phyloP scores from a whole-genome alignment of 1,284 basidiomycete genomes.

The Papiliotrema terrestris region DNA sequence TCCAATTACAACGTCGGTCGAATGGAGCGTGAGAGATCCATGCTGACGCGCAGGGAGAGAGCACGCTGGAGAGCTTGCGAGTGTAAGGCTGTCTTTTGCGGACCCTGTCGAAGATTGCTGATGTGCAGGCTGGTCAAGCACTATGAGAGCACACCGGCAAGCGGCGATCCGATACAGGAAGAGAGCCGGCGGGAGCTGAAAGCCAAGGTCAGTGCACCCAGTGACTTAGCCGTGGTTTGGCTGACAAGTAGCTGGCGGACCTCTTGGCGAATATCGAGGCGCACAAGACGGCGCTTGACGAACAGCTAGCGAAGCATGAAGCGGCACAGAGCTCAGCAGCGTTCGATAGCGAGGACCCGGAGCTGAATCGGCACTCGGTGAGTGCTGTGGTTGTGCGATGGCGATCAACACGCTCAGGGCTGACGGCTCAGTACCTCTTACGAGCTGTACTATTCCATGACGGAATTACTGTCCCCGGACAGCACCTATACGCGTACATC shows the following conservation, averaged over 20 bases:
- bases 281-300: slow-evolving; percentile 20
- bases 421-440: slow-evolving; percentile 24
- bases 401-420: not conserved
- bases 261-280: slow-evolving; percentile 15
- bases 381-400: slow-evolving; percentile 3
- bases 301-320: slow-evolving; percentile 23
- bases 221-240: no score
- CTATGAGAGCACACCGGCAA: slow-evolving; percentile 6
- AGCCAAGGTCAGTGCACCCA: slow-evolving; percentile 22
- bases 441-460: slow-evolving; percentile 38
- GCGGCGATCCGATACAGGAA: slow-evolving; percentile 11
- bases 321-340: slow-evolving; percentile 11
- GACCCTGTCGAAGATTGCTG: not conserved
- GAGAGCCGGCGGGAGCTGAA: slow-evolving; percentile 26
- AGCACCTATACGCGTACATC: slow-evolving; percentile 39
- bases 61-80: slow-evolving; percentile 20
- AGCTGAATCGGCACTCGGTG: slow-evolving; percentile 30
- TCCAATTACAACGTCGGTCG: slow-evolving; percentile 28
- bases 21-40: not conserved
- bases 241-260: slow-evolving; percentile 15
- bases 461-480: slow-evolving; percentile 29
- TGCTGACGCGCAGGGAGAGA: slow-evolving; percentile 18
- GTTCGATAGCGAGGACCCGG: slow-evolving; percentile 36
- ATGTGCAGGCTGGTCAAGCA: slow-evolving; percentile 28
- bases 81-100: slow-evolving; percentile 12